Evolutionary conservation across 495 filamentous ascomycete species (phyloP).

Genomic region (Hypoxylon fragiforme): DNA sequence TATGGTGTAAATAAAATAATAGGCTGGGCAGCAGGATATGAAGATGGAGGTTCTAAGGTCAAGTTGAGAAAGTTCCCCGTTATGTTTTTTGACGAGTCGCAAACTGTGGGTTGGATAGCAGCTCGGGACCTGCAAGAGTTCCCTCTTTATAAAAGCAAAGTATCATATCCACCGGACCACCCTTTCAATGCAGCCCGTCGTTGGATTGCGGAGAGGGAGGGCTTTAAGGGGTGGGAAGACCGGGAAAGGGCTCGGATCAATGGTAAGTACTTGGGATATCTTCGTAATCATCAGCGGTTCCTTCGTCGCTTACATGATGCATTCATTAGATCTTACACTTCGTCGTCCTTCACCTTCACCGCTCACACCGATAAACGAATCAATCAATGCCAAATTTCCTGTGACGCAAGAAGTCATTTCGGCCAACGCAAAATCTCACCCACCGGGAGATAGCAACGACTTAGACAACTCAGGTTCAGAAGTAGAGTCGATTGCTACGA

Average conservation of each 20-base stretch:
- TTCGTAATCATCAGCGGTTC: not conserved
- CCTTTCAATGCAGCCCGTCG: slow-evolving; percentile 33
- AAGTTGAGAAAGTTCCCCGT: slow-evolving; percentile 47
- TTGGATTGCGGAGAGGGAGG: slow-evolving; percentile 36
- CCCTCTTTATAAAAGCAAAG: slow-evolving; percentile 19
- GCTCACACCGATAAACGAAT: slow-evolving; percentile 2
- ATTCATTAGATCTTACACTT: not conserved
- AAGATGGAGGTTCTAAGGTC: slow-evolving; percentile 41
- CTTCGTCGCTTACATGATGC: not conserved
- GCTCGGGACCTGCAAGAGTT: slow-evolving; percentile 26
- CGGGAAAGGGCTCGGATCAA: slow-evolving; percentile 17
- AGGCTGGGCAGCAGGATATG: slow-evolving; percentile 47
- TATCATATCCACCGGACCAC: slow-evolving; percentile 7
- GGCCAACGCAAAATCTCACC: not conserved
- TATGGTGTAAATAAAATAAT: slow-evolving; percentile 36
- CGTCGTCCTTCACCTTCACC: slow-evolving; percentile 5
- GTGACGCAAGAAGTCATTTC: not conserved
- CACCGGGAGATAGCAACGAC: no score
- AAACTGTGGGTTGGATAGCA: slow-evolving; percentile 29
- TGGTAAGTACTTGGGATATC: slow-evolving; percentile 1
- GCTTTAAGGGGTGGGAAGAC: slow-evolving; percentile 31
- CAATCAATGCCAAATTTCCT: not conserved
- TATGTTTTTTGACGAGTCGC: slow-evolving; percentile 43
- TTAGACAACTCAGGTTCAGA: slow-evolving; percentile 2
- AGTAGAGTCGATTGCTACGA: not conserved